phyloP scores from a whole-genome alignment of 2,329 filamentous ascomycete genomes.

The Diplodia scrobiculata region DNA sequence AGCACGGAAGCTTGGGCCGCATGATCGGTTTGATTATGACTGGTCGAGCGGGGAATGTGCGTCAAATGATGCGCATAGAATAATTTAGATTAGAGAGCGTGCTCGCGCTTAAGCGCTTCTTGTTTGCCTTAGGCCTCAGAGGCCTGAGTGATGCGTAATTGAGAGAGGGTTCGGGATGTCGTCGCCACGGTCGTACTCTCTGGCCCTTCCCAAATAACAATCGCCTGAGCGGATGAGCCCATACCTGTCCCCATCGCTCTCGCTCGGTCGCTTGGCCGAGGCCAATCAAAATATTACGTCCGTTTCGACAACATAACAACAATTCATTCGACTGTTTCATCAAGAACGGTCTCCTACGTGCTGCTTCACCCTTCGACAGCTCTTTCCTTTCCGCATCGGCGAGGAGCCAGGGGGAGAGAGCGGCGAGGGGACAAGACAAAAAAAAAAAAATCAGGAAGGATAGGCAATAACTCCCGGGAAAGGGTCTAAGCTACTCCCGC shows the following conservation, averaged over 20 bases:
- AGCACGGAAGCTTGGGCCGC: conserved; percentile 19
- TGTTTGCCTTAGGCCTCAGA: not conserved
- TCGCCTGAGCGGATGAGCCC: not conserved
- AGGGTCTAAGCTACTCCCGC: too few species aligned
- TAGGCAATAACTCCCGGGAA: too few species aligned
- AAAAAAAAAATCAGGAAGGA: too few species aligned
- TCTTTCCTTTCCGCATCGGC: too few species aligned
- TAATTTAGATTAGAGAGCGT: conserved; percentile 19
- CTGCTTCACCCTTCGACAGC: too few species aligned
- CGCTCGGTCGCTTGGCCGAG: not conserved
- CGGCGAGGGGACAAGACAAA: too few species aligned
- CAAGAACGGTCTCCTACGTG: too few species aligned
- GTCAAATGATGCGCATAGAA: conserved; percentile 13
- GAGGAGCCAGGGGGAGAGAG: too few species aligned
- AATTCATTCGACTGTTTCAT: too few species aligned
- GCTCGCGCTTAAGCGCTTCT: not conserved
- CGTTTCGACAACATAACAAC: not conserved
- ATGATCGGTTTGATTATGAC: conserved; percentile 16
- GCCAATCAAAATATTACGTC: not conserved
- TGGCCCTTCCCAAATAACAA: not conserved
- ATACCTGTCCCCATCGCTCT: not conserved
- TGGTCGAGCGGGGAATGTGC: conserved; percentile 17
- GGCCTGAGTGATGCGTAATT: not conserved
- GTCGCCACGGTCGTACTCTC: not conserved
- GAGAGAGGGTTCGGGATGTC: not conserved